Evolutionary conservation across 139 green algal species (phyloP), one percentile per base, ranked within the genome.

Genomic region (Cymbomonas tetramitiformis): DNA sequence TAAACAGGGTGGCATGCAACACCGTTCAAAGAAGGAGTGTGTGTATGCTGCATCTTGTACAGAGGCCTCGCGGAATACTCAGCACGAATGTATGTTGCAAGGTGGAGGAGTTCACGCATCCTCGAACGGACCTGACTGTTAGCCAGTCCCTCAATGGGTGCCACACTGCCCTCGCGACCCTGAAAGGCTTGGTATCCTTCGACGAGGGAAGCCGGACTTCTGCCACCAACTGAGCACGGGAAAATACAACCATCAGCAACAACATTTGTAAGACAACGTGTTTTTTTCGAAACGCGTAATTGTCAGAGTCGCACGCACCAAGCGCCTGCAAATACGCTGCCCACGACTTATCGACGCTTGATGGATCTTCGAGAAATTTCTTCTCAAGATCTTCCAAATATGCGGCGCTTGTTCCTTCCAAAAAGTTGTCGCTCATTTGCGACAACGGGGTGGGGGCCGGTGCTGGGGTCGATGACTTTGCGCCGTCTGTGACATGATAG

Each of bases 401-500:
- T 0, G 79, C 79, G 19, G 50, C 74, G 53, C 58, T 83, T 19
- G 82, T 94, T 23, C 79, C 90, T 58, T 95, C 81, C 10, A 96
- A 79, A 57, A 97, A 97, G 32, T 73, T 79, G 64, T 98, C 90
- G 60, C 88, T 88, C 4, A 98, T 63, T 68, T 95, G 90, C 10
- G 55, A 53, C 15, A 95, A 65, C 12, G 84, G 70, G 46, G 94
- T 86, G 0, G 88, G 63, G 33, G 10, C n/a, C 52, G 52, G 52
- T 38, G 52, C 12, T 8, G 46, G 46, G 26, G 46, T 0, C 36
- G 36, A 12, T 15, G 36, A 43, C n/a, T n/a, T n/a, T n/a, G n/a
- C n/a, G n/a, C n/a, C n/a, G n/a, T n/a, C n/a, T n/a, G n/a, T n/a
- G n/a, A n/a, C n/a, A n/a, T n/a, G n/a, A n/a, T n/a, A n/a, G n/a